Conservation (phyloP, 23 red algal species). For the Chondrus crispus region DNA sequence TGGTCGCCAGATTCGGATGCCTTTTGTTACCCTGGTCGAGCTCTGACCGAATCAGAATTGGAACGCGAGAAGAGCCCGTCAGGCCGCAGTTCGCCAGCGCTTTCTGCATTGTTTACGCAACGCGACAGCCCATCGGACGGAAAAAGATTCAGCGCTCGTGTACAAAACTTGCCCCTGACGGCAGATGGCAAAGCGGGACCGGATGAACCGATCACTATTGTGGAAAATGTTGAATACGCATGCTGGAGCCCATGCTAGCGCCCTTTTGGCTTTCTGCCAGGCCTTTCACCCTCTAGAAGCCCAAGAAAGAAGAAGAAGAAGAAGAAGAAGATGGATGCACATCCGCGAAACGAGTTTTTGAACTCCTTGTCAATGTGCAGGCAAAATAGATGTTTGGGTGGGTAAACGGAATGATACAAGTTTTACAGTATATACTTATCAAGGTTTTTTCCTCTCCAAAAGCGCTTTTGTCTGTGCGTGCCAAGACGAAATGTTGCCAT, state of each 20-base stretch:
- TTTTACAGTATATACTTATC: too few species aligned
- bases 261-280: too few species aligned
- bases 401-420: too few species aligned
- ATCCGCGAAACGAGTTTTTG: too few species aligned
- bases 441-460: too few species aligned
- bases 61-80: conserved; percentile 24
- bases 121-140: conserved; percentile 25
- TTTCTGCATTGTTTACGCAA: conserved; percentile 50
- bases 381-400: too few species aligned
- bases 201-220: conserved; percentile 37
- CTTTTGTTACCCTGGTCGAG: conserved; percentile 60
- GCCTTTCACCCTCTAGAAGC: too few species aligned
- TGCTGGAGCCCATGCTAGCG: conserved; percentile 66
- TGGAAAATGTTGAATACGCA: conserved; percentile 61
- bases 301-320: too few species aligned
- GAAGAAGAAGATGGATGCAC: too few species aligned
- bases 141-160: conserved; percentile 48
- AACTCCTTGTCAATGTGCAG: too few species aligned
- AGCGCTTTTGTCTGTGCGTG: too few species aligned
- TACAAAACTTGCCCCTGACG: conserved; percentile 40
- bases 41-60: conserved; percentile 42
- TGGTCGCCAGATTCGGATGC: conserved; percentile 73
- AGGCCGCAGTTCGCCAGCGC: not conserved
- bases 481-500: too few species aligned
- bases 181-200: conserved; percentile 11